Conservation (phyloP, 352 stramenopile species). For the Pythium monospermum region DNA sequence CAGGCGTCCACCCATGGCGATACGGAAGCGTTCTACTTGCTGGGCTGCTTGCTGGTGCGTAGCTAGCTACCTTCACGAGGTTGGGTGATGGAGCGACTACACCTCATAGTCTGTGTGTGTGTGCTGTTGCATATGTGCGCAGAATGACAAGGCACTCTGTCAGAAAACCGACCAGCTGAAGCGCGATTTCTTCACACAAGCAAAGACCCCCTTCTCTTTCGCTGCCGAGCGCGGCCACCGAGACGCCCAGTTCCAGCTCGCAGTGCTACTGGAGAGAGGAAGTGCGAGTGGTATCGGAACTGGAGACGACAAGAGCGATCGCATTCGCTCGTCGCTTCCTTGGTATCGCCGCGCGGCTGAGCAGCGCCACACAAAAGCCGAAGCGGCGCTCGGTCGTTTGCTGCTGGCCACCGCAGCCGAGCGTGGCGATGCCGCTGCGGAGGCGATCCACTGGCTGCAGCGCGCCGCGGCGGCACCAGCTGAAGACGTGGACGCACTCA, state of each 20-base stretch:
- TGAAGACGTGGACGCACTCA: slow-evolving; percentile 41
- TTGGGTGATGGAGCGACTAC: no score
- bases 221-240: slow-evolving; percentile 49
- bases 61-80: no score
- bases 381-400: slow-evolving; percentile 46
- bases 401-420: slow-evolving; percentile 17
- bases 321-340: slow-evolving; percentile 19
- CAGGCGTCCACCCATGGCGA: slow-evolving; percentile 33
- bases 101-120: no score
- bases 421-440: slow-evolving; percentile 27
- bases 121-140: no score
- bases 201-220: slow-evolving; percentile 33
- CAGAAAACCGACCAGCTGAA: slow-evolving; percentile 26
- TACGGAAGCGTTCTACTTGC: slow-evolving; percentile 38
- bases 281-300: slow-evolving; percentile 6
- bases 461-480: slow-evolving; percentile 33
- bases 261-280: slow-evolving; percentile 37
- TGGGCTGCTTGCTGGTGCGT: slow-evolving; percentile 54
- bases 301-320: slow-evolving; percentile 4
- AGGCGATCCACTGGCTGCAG: slow-evolving; percentile 67
- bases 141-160: slow-evolving; percentile 39
- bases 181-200: slow-evolving; percentile 32
- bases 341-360: slow-evolving; percentile 62
- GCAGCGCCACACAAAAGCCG: slow-evolving; percentile 37
- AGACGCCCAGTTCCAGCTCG: slow-evolving; percentile 51